These are phyloP conservation scores for Blastobotrys malaysiensis DNA, from an alignment of 1,139 yeast genomes.

Conservation along the genomic window DNA sequence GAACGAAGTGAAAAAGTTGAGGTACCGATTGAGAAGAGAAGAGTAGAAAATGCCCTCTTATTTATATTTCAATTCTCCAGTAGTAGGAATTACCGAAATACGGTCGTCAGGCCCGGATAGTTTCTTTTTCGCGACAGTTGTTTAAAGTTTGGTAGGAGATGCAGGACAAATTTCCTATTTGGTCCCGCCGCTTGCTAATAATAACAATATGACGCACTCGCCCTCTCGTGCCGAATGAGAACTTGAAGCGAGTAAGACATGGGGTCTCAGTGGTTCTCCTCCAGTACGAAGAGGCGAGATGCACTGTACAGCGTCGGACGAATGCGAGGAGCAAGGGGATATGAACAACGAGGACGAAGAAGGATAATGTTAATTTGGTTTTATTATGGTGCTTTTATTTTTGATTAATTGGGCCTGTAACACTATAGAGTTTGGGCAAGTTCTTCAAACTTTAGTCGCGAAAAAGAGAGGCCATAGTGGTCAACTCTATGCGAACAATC, in stretches of 20 bases:
- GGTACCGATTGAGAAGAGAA: neutral
- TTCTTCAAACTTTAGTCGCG: neutral
- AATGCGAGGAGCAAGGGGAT: neutral
- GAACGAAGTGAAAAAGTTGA: neutral
- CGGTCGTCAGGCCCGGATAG: neutral
- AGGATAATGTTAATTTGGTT: neutral
- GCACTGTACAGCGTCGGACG: neutral
- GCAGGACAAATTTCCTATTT: neutral
- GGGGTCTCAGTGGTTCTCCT: neutral
- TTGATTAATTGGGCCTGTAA: neutral
- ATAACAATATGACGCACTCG: neutral
- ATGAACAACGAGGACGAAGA: neutral
- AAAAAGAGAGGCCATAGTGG: neutral
- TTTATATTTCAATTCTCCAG: neutral
- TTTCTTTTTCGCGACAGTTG: neutral
- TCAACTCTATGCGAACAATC: neutral
- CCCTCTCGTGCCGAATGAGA: neutral
- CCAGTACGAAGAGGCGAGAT: neutral
- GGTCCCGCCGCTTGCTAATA: neutral
- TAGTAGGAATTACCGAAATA: neutral
- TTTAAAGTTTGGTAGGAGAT: neutral
- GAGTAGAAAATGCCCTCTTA: neutral
- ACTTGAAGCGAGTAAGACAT: neutral
- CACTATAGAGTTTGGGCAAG: neutral
- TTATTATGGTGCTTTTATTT: neutral